phyloP scores from a whole-genome alignment of 768 basidiomycete genomes.

The Hortiboletus flavorubellus region DNA sequence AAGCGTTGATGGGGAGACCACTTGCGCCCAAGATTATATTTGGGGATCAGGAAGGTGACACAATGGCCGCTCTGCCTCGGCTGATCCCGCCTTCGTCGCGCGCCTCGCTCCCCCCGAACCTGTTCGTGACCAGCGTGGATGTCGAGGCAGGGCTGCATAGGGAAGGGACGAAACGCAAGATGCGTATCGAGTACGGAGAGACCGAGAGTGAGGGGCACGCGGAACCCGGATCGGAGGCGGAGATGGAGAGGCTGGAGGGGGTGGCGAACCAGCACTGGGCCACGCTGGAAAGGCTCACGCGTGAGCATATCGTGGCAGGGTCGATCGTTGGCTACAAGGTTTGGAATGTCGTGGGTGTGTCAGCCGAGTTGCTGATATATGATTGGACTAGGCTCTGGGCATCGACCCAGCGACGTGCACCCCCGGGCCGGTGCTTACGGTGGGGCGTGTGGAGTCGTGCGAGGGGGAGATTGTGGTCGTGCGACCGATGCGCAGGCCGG shows the following conservation, averaged over 20 bases:
- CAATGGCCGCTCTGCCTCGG: slow-evolving; percentile 24
- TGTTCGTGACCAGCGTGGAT: slow-evolving; percentile 72
- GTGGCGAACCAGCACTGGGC: slow-evolving; percentile 18
- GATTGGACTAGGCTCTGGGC: slow-evolving; percentile 44
- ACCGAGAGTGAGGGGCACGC: not conserved
- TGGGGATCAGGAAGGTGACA: slow-evolving; percentile 17
- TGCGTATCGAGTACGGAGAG: slow-evolving; percentile 33
- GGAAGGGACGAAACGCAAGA: slow-evolving; percentile 37
- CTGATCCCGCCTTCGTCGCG: slow-evolving; percentile 66
- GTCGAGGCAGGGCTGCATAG: slow-evolving; percentile 47
- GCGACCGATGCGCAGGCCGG: slow-evolving; percentile 14
- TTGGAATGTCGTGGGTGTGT: not conserved
- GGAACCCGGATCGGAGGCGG: not conserved
- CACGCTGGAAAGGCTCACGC: slow-evolving; percentile 20
- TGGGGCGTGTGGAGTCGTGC: slow-evolving; percentile 37
- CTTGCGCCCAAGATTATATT: slow-evolving; percentile 57
- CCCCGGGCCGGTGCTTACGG: slow-evolving; percentile 53
- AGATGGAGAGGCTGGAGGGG: slow-evolving; percentile 9
- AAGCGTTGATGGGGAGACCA: slow-evolving; percentile 42
- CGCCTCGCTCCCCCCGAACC: slow-evolving; percentile 50
- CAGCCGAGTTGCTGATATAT: not conserved
- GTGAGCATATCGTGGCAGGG: slow-evolving; percentile 30
- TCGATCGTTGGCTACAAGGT: slow-evolving; percentile 51
- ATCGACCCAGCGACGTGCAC: slow-evolving; percentile 58
- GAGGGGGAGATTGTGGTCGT: slow-evolving; percentile 15